A percentile compares a stretch with the other conserved stretches of the same genome.
Conservation (phyloP, 345 rosid genomes). For the Citrus inodora region DNA sequence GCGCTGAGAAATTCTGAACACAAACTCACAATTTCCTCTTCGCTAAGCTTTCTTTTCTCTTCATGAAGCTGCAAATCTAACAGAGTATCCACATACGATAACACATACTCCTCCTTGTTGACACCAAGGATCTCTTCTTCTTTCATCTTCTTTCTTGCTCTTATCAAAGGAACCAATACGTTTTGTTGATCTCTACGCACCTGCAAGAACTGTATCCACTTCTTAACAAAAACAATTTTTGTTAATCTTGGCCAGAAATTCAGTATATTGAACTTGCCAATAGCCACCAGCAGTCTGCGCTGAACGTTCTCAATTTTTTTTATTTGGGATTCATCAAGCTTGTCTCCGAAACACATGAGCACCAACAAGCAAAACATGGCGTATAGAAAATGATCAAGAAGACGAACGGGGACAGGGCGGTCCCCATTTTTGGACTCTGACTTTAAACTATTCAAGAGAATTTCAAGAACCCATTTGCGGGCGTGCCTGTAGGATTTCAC, state of each 20-base stretch:
- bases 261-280: background rate
- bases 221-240: background rate
- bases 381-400: background rate
- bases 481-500: conserved; percentile 4
- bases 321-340: conserved; percentile 4
- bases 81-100: conserved; percentile 33
- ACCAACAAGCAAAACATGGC: conserved; percentile 14
- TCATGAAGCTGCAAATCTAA: conserved; percentile 27
- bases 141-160: background rate
- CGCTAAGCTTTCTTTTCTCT: conserved; percentile 1
- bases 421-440: background rate
- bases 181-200: background rate
- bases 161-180: background rate
- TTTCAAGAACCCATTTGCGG: background rate
- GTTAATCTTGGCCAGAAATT: conserved; percentile 16
- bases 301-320: background rate
- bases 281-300: background rate
- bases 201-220: background rate
- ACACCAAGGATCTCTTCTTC: background rate
- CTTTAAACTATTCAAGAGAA: background rate
- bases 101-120: background rate
- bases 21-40: background rate
- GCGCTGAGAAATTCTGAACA: background rate
- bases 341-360: conserved; percentile 22
- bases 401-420: background rate